Evolutionary conservation across 257 asterid genomes (phyloP), one percentile per base, ranked within the genome.

Genomic region (Fraxinus excelsior): DNA sequence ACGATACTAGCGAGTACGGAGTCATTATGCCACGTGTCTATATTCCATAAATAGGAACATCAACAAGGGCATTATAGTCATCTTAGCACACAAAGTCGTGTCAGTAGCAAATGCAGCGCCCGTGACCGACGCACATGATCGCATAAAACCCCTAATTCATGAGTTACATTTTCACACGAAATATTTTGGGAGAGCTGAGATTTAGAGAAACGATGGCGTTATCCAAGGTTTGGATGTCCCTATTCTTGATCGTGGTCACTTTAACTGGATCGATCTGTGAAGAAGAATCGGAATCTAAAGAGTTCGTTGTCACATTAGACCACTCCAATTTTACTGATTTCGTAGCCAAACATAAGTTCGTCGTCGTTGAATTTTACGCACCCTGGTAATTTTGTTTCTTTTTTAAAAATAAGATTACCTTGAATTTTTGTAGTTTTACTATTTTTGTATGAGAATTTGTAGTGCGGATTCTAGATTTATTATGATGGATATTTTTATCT

Each of bases 331-430:
- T 94, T 88, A 85, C 93, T 23, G 98, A 94, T 53, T 91, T 89
- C 83, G 94, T 91, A 4, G 85, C 87, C 68, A 85, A 79, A 51
- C 91, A 91, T 72, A 91, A 90, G 84, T 94, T 94, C 86, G 31
- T 94, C 80, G 91, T 94, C 78, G 94, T 94, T 76, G 97, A 94
- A 23, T 94, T 94, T 68, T 94, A 94, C 86, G 95, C 98, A 51
- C 98, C 98, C 34, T 94, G 98, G 98, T 92, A 85, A 21, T 38
- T 44, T 6, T n/a, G 18, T 10, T 72, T 78, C 3, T n/a, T 26
- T 10, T 72, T 78, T 44, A 34, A 38, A 58, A 8, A 0, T 12
- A 8, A 25, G 29, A n/a, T 35, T 26, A 7, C 44, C 19, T 28
- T 42, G 23, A 38, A 8, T 13, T 7, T 53, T 32, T 28, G 21